Base-by-base conservation (phyloP, 768 basidiomycete genomes). In the Gyrodon lividus region DNA sequence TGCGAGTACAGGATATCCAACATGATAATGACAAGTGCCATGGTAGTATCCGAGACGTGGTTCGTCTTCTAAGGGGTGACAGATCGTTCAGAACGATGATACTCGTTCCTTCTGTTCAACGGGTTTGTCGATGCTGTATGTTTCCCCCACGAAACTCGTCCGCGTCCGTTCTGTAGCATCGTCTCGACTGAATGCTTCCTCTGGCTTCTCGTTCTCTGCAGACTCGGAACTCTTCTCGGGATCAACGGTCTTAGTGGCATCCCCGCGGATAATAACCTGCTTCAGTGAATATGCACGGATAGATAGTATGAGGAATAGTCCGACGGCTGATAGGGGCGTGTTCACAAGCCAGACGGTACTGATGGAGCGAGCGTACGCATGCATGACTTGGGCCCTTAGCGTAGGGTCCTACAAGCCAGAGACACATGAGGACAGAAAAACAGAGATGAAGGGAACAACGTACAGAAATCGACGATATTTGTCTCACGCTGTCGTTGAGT, bases 401-500 rank as follows among this genome's bases (percentile, higher is more conserved):
- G 63, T 61, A 13, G 57, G 46, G 23, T 71, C 54, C 67, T 78
- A 43, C 40, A 13, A 43, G 24, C 28, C 20, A 24, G 16, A 24
- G 39, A 45, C n/a, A 40, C 51, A 4, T 62, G 43, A 19, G 48
- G 17, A 28, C 39, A 55, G 49, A 63, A 26, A 0, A 51, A 16
- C 26, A 46, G 24, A 8, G 40, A 43, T 19, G 54, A 48, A 48
- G 9, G 33, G 35, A 34, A 39, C 9, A 8, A 48, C 45, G 46
- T 56, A 67, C 72, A 37, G 65, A 14, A 34, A 67, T 67, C 3
- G 45, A 52, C 40, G 72, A 70, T 47, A 86, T 71, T 22, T 67
- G 60, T n/a, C 70, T 64, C 5, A 84, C 74, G 54, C 72, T 74
- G 50, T 80, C 66, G 46, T 70, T 79, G 19, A 84, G 70, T 22